A percentile compares a stretch with the other conserved stretches of the same genome.
Evolutionary conservation across 2,329 filamentous ascomycete genomes (phyloP).

Genomic region (Biscogniauxia mediterranea): DNA sequence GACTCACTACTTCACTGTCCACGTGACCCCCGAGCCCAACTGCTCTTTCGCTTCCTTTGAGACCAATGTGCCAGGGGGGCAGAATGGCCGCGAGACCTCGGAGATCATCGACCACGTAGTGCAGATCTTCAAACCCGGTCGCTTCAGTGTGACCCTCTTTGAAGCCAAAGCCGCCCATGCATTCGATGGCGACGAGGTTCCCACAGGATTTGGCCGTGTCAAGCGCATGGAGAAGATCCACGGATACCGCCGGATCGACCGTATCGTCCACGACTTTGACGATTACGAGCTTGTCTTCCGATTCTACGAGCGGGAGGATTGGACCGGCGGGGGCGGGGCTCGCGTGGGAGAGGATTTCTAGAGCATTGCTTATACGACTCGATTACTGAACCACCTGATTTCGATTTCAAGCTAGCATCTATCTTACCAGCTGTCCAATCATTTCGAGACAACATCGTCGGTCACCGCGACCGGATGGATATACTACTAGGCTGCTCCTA

Average conservation of each 20-base stretch:
- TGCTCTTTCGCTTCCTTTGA: slow-evolving; percentile 98
- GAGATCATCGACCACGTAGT: slow-evolving; percentile 95
- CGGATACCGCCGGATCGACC: slow-evolving; percentile 86
- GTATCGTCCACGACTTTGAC: slow-evolving; percentile 95
- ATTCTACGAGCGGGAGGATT: slow-evolving; percentile 91
- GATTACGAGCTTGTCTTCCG: slow-evolving; percentile 96
- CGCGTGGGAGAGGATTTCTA: slow-evolving; percentile 53
- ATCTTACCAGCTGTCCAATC: not conserved
- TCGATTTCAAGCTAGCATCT: not conserved
- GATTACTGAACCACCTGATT: slow-evolving; percentile 1
- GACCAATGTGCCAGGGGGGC: slow-evolving; percentile 90
- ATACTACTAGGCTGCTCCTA: not conserved
- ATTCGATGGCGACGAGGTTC: slow-evolving; percentile 40
- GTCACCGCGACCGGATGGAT: not conserved
- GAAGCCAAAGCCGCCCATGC: slow-evolving; percentile 69
- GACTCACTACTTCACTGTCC: slow-evolving; percentile 95
- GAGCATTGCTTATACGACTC: slow-evolving; percentile 3
- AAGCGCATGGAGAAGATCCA: slow-evolving; percentile 72
- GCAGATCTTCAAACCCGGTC: slow-evolving; percentile 93
- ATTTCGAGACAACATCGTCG: not conserved
- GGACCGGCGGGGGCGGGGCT: slow-evolving; percentile 52
- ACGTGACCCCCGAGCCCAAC: slow-evolving; percentile 94
- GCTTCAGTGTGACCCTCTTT: slow-evolving; percentile 95
- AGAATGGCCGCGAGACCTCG: slow-evolving; percentile 82
- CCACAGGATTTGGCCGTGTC: slow-evolving; percentile 34